Conservation (phyloP, 202 grass and related monocot genomes). For the Musa balbisiana region DNA sequence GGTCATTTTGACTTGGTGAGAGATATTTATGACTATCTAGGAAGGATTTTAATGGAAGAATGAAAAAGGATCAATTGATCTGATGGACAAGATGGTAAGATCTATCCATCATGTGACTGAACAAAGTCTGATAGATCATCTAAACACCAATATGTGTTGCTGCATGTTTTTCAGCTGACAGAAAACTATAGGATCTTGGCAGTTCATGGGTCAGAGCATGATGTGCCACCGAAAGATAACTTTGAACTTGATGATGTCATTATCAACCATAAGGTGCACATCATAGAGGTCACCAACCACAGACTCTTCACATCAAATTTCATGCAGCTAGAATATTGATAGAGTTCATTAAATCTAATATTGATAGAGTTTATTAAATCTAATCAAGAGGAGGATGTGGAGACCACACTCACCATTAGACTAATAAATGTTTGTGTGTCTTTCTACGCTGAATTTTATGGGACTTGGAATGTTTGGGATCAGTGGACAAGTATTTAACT, state of each 20-base stretch:
- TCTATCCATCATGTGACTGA: constrained; percentile 50
- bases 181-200: constrained; percentile 67
- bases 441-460: neutral
- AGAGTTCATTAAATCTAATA: constrained; percentile 50
- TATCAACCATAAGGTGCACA: constrained; percentile 50
- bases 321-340: constrained; percentile 53
- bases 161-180: constrained; percentile 45
- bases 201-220: constrained; percentile 65
- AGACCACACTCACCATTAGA: too few relatives aligned
- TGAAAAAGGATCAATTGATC: constrained; percentile 47
- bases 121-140: constrained; percentile 67
- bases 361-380: constrained; percentile 59
- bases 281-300: constrained; percentile 69
- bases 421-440: neutral
- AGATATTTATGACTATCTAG: constrained; percentile 53
- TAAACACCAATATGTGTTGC: constrained; percentile 54
- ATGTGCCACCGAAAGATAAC: constrained; percentile 52
- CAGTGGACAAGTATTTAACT: neutral
- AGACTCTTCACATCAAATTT: constrained; percentile 31
- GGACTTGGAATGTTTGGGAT: neutral
- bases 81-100: constrained; percentile 39
- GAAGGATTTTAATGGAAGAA: constrained; percentile 62
- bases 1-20: constrained; percentile 55
- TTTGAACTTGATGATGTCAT: constrained; percentile 65
- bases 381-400: constrained; percentile 6